Base-by-base conservation (phyloP, 495 filamentous ascomycete genomes). In the Emericellopsis terricola region DNA sequence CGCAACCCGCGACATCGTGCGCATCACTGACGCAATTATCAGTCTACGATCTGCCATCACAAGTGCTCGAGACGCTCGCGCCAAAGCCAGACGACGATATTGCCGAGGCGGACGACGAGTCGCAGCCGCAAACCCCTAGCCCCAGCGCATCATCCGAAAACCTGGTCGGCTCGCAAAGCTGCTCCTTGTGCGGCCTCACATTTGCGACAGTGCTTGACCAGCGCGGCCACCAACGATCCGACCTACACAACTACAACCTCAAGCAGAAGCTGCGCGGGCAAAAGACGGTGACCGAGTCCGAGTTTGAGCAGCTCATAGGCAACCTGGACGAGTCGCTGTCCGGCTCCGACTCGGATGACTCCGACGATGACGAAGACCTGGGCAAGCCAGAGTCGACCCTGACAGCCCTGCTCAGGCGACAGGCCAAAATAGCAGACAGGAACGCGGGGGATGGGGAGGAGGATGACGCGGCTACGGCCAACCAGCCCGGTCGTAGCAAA, bases 221-320 rank as follows among this genome's bases (percentile, higher is more conserved):
- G 44, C 70, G 80, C 29, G 64, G 68, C 34, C 89, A 97, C 59
- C 72, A 80, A 17, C 75, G 77, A 35, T 92, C 86, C n/a, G 89
- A 97, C 51, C 64, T 87, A 30, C 89, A 97, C 53, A 67, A 77
- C 36, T 96, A 94, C 53, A 97, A 97, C 49, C 50, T 94, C 31
- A 94, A 93, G 52, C 82, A 81, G 47, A 87, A 81, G 57, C 53
- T 93, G 21, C 66, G 76, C 34, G 81, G 80, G 0, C 64, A 60
- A 29, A 61, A 59, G 8, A 58, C 73, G 0, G 74, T 94, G 1
- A 65, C 69, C 8, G 89, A 96, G 38, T 43, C 44, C 8, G 78
- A 93, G 29, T 96, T 96, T 37, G 78, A 81, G 44, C 79, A 75
- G 47, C 67, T 94, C 9, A 59, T 94, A 8, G 82, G 73, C 13